Evolutionary conservation across 306 rosid species (phyloP).

Genomic region (Sphenostylis stenocarpa): DNA sequence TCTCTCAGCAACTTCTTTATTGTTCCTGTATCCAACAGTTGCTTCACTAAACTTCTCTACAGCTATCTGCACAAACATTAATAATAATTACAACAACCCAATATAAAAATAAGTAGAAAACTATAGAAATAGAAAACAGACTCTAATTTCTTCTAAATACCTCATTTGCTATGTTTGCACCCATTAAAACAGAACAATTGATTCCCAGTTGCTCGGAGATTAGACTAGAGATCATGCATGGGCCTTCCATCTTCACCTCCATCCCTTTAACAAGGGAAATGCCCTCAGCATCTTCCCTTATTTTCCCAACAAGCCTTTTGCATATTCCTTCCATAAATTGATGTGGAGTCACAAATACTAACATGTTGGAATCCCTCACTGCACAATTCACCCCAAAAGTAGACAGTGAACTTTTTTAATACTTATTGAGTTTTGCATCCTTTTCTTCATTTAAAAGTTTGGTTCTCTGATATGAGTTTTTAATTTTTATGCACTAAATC

Average conservation of each 20-base stretch:
- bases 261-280: constrained; percentile 97
- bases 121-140: not conserved
- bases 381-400: constrained; percentile 39
- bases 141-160: constrained; percentile 31
- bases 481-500: not conserved
- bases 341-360: constrained; percentile 97
- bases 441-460: not conserved
- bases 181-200: constrained; percentile 93
- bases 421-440: not conserved
- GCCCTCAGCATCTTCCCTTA: constrained; percentile 75
- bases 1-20: constrained; percentile 69
- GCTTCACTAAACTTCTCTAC: constrained; percentile 96
- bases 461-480: not conserved
- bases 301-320: constrained; percentile 72
- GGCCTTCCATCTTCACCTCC: constrained; percentile 99
- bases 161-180: constrained; percentile 98
- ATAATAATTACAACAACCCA: constrained; percentile 16
- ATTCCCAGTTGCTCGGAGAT: constrained; percentile 73
- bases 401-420: not conserved
- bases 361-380: constrained; percentile 89
- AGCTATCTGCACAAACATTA: constrained; percentile 46
- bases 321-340: constrained; percentile 98
- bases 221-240: constrained; percentile 92
- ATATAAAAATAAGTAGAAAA: not conserved
- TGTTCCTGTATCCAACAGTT: constrained; percentile 80